These are phyloP conservation scores for Yamadazyma diospyri DNA, from an alignment of 1,139 yeast species.

Conservation along the genomic window DNA sequence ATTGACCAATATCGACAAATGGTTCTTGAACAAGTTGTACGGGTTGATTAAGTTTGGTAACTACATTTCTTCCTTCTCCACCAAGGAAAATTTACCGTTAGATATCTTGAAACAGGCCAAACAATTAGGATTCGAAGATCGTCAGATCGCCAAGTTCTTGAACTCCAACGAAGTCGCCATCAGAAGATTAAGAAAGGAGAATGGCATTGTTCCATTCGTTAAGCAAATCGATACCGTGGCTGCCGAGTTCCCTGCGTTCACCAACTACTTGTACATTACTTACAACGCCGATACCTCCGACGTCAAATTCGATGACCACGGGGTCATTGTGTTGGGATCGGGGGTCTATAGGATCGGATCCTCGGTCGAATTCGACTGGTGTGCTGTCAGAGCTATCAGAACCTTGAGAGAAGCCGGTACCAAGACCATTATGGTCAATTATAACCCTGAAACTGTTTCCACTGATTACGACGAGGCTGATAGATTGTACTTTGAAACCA, in stretches of 20 bases:
- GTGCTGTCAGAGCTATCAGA: constrained; percentile 94
- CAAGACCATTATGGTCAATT: constrained; percentile 95
- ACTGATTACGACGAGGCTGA: constrained; percentile 99
- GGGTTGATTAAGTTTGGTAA: constrained; percentile 69
- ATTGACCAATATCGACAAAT: constrained; percentile 89
- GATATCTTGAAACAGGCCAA: constrained; percentile 77
- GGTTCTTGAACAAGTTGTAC: constrained; percentile 89
- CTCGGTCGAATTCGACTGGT: constrained; percentile 94
- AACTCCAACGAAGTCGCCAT: constrained; percentile 92
- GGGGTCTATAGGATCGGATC: constrained; percentile 96
- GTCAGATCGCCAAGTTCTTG: constrained; percentile 90
- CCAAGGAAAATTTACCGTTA: constrained; percentile 59
- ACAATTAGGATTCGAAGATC: constrained; percentile 95
- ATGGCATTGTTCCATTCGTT: constrained; percentile 87
- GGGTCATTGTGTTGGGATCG: constrained; percentile 87
- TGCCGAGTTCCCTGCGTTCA: constrained; percentile 96
- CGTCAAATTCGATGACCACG: constrained; percentile 78
- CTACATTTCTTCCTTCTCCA: constrained; percentile 55
- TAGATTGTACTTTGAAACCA: constrained; percentile 92
- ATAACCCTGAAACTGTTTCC: constrained; percentile 97
- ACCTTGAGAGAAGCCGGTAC: constrained; percentile 83
- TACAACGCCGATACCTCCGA: constrained; percentile 93
- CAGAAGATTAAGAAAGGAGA: constrained; percentile 85
- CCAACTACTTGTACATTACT: constrained; percentile 92
- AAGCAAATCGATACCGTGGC: constrained; percentile 98